Evolutionary conservation across 305 asterid species (phyloP), one percentile per base, ranked within the genome.

Genomic region (Stenogyne calaminthoides): DNA sequence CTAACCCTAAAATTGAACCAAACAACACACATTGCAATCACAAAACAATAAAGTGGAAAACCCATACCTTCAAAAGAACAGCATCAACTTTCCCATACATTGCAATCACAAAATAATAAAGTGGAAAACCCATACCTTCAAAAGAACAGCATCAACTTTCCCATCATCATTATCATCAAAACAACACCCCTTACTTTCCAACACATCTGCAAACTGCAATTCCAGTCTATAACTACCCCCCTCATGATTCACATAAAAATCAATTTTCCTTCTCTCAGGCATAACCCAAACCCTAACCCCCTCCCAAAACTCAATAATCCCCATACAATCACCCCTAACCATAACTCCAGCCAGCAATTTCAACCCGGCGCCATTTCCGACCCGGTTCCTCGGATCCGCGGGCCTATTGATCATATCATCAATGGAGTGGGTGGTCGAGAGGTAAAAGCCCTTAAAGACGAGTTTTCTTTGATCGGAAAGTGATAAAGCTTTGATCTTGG

Each of bases 221-320:
- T 93, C 98, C 80, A 91, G 40, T 79, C 78, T 93, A 78, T 86
- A 93, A 51, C 82, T 69, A 54, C 80, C 83, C 6, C 79, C 82
- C 8, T 64, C 74, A 37, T 68, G 72, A 76, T 64, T 58, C 78
- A 94, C 80, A 81, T 87, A 82, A 66, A 87, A 80, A 55, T 88
- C 88, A 60, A 91, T 47, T 58, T 47, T 80, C 62, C 77, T 79
- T 82, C 88, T 91, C 80, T 89, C 97, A 18, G 95, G 97, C 88
- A 87, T 78, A 60, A 94, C 76, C 97, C 88, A 91, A 25, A 83
- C 61, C 67, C 60, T 87, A 54, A 80, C 85, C 68, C 77, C 85
- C 15, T 74, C 74, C 97, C 97, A 93, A 7, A 74, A 58, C 59
- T 93, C 95, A 87, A 91, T 70, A 77, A 86, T 63, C 61, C 86